Conservation (phyloP, 2,329 filamentous ascomycete species). For the Reticulascus tulasneorum region DNA sequence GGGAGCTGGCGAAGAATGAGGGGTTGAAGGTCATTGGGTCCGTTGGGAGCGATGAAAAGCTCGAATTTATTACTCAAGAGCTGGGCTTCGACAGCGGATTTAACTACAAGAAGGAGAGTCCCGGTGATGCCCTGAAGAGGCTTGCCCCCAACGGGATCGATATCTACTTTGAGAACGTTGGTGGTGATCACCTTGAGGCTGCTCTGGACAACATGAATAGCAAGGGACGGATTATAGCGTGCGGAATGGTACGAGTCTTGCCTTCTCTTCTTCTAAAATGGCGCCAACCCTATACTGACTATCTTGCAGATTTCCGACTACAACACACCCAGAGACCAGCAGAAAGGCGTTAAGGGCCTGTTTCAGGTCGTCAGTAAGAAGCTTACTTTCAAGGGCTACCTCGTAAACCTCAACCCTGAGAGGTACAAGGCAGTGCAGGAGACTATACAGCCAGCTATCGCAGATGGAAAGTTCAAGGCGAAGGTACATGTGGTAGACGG, state of each 20-base stretch:
- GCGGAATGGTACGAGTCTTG: conserved; percentile 45
- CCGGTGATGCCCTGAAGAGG: conserved; percentile 61
- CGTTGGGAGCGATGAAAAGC: conserved; percentile 75
- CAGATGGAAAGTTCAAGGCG: conserved; percentile 70
- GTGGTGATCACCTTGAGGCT: conserved; percentile 48
- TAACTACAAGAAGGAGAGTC: conserved; percentile 84
- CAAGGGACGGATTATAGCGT: conserved; percentile 62
- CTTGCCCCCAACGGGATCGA: conserved; percentile 76
- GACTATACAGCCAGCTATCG: conserved; percentile 71
- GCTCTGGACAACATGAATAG: conserved; percentile 46
- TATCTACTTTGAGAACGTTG: conserved; percentile 56
- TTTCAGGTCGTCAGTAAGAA: conserved; percentile 63
- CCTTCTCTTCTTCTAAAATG: not conserved
- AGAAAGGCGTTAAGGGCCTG: conserved; percentile 65
- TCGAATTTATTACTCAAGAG: conserved; percentile 57
- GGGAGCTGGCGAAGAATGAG: conserved; percentile 78
- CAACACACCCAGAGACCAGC: conserved; percentile 53
- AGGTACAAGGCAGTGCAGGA: conserved; percentile 70
- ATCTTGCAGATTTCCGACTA: conserved; percentile 64
- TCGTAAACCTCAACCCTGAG: conserved; percentile 67
- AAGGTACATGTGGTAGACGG: conserved; percentile 66
- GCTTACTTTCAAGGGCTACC: conserved; percentile 70
- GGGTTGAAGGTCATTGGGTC: conserved; percentile 76
- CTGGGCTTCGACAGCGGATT: conserved; percentile 61
- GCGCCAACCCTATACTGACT: conserved; percentile 22